Base-by-base conservation (phyloP, 139 green algal species). In the Chlamydomonas sp. region DNA sequence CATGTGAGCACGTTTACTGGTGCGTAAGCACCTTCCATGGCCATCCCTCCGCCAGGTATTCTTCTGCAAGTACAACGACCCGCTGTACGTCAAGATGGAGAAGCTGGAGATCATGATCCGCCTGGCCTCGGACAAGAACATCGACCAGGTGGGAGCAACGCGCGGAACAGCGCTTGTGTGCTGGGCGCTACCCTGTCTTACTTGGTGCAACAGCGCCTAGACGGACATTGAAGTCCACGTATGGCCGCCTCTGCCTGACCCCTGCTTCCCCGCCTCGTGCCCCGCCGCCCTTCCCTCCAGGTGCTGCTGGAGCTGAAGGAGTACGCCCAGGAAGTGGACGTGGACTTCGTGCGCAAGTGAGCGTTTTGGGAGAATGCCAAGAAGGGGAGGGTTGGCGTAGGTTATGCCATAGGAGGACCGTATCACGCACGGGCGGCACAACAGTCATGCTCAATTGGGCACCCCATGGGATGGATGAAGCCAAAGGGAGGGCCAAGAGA, bases 11-110 rank as follows among this genome's bases (percentile, higher is more conserved):
- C 31, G 31, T 49, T 49, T 49, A 49, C 31, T 49, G 31, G 31
- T 49, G 31, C 31, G 31, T 49, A 49, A 49, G 31, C 31, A 49
- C 31, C 31, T 49, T 49, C 31, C 31, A 49, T 49, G 31, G 31
- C 31, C 67, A 12, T 15, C 12, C 67, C 8, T 20, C n/a, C 17
- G 17, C 2, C 94, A 98, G 94, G 97, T 99, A 5, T 99, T 99
- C 90, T 99, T 99, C 94, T 99, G 98, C 96, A 99, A 99, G 92
- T 99, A 99, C 95, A 99, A 99, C 89, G 98, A 99, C 93, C 98
- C 98, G 58, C 95, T 97, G 83, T 99, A 99, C 82, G 97, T 99
- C 63, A 99, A 99, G 93, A 96, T 99, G 92, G 98, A 99, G 93
- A 99, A 99, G 95, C 95, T 99, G 85, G 98, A 99, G 89, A 97